Conservation (phyloP, 768 basidiomycete genomes). For the Polyporus arcularius region DNA sequence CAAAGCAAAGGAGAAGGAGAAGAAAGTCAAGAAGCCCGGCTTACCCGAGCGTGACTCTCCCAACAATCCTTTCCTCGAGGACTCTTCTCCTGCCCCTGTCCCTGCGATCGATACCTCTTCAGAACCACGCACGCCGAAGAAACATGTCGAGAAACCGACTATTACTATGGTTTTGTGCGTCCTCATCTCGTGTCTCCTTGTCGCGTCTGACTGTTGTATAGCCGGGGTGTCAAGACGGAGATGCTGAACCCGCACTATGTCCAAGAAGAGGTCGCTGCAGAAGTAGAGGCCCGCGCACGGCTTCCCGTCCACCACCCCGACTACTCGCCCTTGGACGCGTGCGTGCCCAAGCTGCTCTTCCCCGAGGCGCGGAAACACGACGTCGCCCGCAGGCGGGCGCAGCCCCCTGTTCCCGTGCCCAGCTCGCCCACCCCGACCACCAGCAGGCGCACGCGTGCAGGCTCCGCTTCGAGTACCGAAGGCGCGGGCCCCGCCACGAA, state of each 20-base stretch:
- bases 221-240: constrained; percentile 65
- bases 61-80: constrained; percentile 66
- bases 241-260: constrained; percentile 68
- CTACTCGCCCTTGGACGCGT: constrained; percentile 57
- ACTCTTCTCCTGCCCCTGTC: constrained; percentile 35
- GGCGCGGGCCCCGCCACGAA: constrained; percentile 1
- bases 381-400: constrained; percentile 16
- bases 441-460: constrained; percentile 2
- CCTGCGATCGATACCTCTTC: constrained; percentile 25
- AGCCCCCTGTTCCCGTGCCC: not conserved
- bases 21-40: not conserved
- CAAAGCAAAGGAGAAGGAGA: constrained; percentile 31
- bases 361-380: constrained; percentile 35
- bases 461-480: constrained; percentile 10
- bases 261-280: constrained; percentile 24
- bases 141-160: constrained; percentile 56
- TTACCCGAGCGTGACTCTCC: constrained; percentile 60
- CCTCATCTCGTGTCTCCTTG: not conserved
- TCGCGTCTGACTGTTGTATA: constrained; percentile 27
- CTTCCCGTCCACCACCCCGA: constrained; percentile 67
- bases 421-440: constrained; percentile 6
- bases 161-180: constrained; percentile 77
- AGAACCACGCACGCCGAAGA: constrained; percentile 40
- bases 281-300: constrained; percentile 48
- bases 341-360: constrained; percentile 62